A percentile compares a stretch with the other conserved stretches of the same genome.
phyloP scores from a whole-genome alignment of 2,329 filamentous ascomycete species.

The Xylaria multiplex region DNA sequence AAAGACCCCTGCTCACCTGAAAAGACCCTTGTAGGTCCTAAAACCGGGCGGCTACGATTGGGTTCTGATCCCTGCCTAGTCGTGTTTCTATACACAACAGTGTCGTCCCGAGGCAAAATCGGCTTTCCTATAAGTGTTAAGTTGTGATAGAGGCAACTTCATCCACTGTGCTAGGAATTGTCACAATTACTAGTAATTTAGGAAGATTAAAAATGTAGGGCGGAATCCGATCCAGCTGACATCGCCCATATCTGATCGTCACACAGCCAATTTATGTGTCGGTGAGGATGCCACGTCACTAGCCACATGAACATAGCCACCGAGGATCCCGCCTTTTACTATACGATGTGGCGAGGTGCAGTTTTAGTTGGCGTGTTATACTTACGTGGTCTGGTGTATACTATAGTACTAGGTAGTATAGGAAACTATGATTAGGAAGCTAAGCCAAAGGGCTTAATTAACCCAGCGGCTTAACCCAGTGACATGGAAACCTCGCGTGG shows the following conservation, averaged over 20 bases:
- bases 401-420: no score
- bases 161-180: not conserved
- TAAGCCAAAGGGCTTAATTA: not conserved
- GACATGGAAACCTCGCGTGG: constrained; percentile 31
- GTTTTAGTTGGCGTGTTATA: constrained; percentile 8
- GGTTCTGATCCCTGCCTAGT: constrained; percentile 39
- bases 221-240: constrained; percentile 17
- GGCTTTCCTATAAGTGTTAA: constrained; percentile 9
- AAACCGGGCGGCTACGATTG: constrained; percentile 46
- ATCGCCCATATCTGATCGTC: constrained; percentile 19
- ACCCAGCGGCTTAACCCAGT: constrained; percentile 19
- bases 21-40: constrained; percentile 41
- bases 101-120: constrained; percentile 39
- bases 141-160: constrained; percentile 28
- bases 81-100: constrained; percentile 37
- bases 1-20: constrained; percentile 48
- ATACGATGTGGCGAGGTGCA: constrained; percentile 47
- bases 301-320: constrained; percentile 44
- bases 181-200: not conserved
- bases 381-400: no score
- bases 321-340: constrained; percentile 25
- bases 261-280: constrained; percentile 32
- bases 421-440: not conserved
- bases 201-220: not conserved
- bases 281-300: constrained; percentile 46